Conservation (phyloP, 1,284 basidiomycete species). For the Moniliella sp. region DNA sequence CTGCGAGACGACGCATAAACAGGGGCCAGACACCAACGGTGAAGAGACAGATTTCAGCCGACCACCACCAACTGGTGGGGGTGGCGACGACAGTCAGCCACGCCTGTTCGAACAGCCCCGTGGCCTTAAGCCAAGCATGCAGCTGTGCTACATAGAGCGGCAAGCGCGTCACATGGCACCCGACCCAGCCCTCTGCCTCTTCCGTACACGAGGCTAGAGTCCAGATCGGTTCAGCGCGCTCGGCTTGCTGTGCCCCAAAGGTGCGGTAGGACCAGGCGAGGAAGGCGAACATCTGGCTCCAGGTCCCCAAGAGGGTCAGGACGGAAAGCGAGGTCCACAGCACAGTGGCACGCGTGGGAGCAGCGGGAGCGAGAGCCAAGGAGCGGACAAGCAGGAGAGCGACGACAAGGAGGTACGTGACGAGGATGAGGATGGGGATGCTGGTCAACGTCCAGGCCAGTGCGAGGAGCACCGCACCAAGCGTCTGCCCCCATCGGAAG, state of each 20-base stretch:
- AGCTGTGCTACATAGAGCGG: slow-evolving; percentile 13
- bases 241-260: slow-evolving; percentile 9
- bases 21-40: slow-evolving; percentile 47
- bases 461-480: too few relatives aligned
- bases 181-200: slow-evolving; percentile 4
- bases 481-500: too few relatives aligned
- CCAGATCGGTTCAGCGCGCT: slow-evolving; percentile 5
- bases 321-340: neutral
- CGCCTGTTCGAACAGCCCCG: slow-evolving; percentile 47
- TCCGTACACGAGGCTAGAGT: slow-evolving; percentile 3
- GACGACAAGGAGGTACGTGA: too few relatives aligned
- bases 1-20: slow-evolving; percentile 38
- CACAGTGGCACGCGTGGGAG: too few relatives aligned
- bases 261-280: slow-evolving; percentile 16
- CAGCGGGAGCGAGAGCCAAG: too few relatives aligned
- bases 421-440: too few relatives aligned
- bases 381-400: too few relatives aligned
- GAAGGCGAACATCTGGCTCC: slow-evolving; percentile 25
- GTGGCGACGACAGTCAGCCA: slow-evolving; percentile 41
- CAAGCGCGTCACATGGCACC: slow-evolving; percentile 32
- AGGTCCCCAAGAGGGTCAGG: slow-evolving; percentile 5
- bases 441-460: too few relatives aligned
- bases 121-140: slow-evolving; percentile 44
- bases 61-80: slow-evolving; percentile 51
- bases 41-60: slow-evolving; percentile 49